These are phyloP conservation scores for Rhodotorula sphaerocarpa DNA, from an alignment of 768 basidiomycete species.

Conservation along the genomic window DNA sequence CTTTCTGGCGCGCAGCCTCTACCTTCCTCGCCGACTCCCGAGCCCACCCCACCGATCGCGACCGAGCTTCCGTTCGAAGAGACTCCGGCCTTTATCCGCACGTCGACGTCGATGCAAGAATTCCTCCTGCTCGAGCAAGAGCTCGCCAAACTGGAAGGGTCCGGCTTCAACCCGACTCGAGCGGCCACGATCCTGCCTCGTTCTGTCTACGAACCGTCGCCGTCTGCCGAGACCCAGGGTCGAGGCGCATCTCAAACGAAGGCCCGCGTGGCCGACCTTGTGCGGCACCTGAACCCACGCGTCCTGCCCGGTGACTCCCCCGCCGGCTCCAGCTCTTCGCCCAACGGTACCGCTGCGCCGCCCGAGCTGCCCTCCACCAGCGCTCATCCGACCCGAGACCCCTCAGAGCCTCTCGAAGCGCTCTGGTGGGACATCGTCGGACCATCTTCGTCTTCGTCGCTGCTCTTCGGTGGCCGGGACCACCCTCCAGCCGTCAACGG, in stretches of 20 bases:
- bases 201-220: constrained; percentile 1
- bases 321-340: background rate
- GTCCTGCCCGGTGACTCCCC: constrained; percentile 1
- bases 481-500: background rate
- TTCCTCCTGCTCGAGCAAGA: constrained; percentile 32
- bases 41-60: background rate
- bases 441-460: constrained; percentile 3
- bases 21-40: constrained; percentile 4
- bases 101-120: constrained; percentile 23
- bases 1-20: too few species aligned
- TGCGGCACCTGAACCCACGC: constrained; percentile 19
- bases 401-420: constrained; percentile 24
- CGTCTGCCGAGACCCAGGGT: background rate
- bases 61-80: constrained; percentile 27
- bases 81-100: constrained; percentile 29
- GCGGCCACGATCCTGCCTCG: constrained; percentile 15
- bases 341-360: background rate
- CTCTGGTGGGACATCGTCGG: constrained; percentile 35
- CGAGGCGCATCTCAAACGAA: background rate
- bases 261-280: constrained; percentile 5
- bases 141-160: constrained; percentile 23
- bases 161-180: constrained; percentile 4
- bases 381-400: background rate
- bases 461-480: background rate
- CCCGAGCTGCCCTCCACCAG: background rate